Percentiles rank a stretch among this genome's conserved stretches.
phyloP scores from a whole-genome alignment of 2,329 filamentous ascomycete species.

The Teratosphaeria pseudoeucalypti region DNA sequence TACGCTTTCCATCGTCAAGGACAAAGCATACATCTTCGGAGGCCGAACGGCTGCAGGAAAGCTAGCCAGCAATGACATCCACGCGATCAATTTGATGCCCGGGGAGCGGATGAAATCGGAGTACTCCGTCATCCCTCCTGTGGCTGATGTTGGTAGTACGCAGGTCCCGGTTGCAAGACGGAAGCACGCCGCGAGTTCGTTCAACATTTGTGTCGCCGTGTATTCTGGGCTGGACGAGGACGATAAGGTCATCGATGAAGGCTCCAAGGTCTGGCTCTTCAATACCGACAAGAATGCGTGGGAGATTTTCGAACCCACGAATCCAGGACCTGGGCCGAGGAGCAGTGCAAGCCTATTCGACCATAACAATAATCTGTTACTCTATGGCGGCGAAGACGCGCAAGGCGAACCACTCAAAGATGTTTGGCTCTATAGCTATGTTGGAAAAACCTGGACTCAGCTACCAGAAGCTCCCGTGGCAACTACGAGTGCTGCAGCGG shows the following conservation, averaged over 20 bases:
- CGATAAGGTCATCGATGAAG: slow-evolving; percentile 25
- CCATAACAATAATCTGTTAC: slow-evolving; percentile 19
- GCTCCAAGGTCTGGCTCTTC: slow-evolving; percentile 33
- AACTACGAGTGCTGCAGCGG: slow-evolving; percentile 26
- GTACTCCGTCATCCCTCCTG: slow-evolving; percentile 33
- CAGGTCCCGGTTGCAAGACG: slow-evolving; percentile 26
- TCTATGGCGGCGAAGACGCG: slow-evolving; percentile 19
- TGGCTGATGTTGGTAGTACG: slow-evolving; percentile 23
- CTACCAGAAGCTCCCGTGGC: slow-evolving; percentile 20
- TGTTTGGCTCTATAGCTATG: slow-evolving; percentile 22
- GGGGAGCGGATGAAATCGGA: slow-evolving; percentile 26
- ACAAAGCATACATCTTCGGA: slow-evolving; percentile 37
- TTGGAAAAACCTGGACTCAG: slow-evolving; percentile 17
- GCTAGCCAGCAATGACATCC: slow-evolving; percentile 33
- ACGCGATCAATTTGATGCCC: slow-evolving; percentile 28
- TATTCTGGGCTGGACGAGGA: slow-evolving; percentile 29
- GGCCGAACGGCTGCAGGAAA: slow-evolving; percentile 27
- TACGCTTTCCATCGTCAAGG: slow-evolving; percentile 29
- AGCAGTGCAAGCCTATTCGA: slow-evolving; percentile 19
- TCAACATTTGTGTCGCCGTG: slow-evolving; percentile 29
- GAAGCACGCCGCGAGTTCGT: slow-evolving; percentile 31
- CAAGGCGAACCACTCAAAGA: slow-evolving; percentile 17
- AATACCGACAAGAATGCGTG: slow-evolving; percentile 22
- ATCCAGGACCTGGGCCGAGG: slow-evolving; percentile 19
- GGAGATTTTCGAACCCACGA: slow-evolving; percentile 15